Conservation (phyloP, 164 flowering plant genomes). For the Nymphaea thermarum region DNA sequence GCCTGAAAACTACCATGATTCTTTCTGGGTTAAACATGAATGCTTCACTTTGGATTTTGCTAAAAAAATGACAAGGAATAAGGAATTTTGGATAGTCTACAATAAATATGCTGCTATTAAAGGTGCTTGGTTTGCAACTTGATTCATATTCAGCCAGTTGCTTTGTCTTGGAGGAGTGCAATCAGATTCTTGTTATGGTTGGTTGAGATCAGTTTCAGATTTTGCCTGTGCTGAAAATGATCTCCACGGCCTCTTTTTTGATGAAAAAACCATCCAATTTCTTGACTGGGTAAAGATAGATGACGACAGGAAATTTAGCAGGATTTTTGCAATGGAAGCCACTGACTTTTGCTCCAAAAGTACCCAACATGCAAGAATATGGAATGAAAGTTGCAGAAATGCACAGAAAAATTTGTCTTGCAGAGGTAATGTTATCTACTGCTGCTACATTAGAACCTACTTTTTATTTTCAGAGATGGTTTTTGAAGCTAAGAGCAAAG, state of each 20-base stretch:
- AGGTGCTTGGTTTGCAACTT: slow-evolving; percentile 51
- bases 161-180: slow-evolving; percentile 18
- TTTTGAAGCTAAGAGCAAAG: slow-evolving; percentile 41
- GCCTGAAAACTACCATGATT: slow-evolving; percentile 1
- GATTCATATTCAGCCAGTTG: slow-evolving; percentile 36
- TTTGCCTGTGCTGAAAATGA: slow-evolving; percentile 39
- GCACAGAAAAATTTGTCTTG: slow-evolving; percentile 17
- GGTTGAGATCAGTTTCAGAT: slow-evolving; percentile 46
- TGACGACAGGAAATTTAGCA: slow-evolving; percentile 3
- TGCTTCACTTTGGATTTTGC: slow-evolving; percentile 21
- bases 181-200: slow-evolving; percentile 26
- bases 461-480: slow-evolving; percentile 70
- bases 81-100: slow-evolving; percentile 49
- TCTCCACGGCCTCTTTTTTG: slow-evolving; percentile 20
- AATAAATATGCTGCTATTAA: slow-evolving; percentile 44
- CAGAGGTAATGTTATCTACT: slow-evolving; percentile 21
- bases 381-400: slow-evolving; percentile 19
- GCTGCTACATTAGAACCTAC: slow-evolving; percentile 11
- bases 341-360: slow-evolving; percentile 7
- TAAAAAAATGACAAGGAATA: slow-evolving; percentile 22
- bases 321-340: slow-evolving; percentile 9
- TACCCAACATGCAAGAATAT: slow-evolving; percentile 5
- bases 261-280: slow-evolving; percentile 12
- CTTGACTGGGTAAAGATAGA: slow-evolving; percentile 12
- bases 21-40: slow-evolving; percentile 28